Evolutionary conservation across 805 yeast genomes (phyloP), one percentile per base, ranked within the genome.

Genomic region (Metschnikowia kunwiensis): DNA sequence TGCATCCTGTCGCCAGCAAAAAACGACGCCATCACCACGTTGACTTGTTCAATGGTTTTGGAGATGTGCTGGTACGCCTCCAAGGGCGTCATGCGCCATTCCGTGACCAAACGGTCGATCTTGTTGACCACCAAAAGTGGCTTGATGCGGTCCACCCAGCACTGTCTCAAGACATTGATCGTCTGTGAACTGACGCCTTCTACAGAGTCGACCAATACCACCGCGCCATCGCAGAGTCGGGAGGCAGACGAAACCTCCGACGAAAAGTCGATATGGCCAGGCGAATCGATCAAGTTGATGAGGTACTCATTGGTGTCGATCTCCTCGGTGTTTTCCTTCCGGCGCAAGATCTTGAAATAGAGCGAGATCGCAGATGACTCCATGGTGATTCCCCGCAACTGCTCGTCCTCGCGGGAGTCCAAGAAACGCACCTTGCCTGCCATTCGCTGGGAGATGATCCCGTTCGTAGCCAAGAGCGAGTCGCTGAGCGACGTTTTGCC

Each of bases 171-270:
- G 1, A 93, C 98, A 12, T 93, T 89, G 8, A 93, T 85, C 0
- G 99, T 93, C 57, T 93, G 99, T 0, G 97, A 89, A 54, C 97
- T 89, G 0, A 93, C 97, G 17, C 99, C 99, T 63, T 93, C 99
- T 2, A 93, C 96, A 3, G 86, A 97, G 60, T 93, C 99, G 2
- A 93, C 96, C 11, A 93, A 66, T 0, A 93, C 94, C 3, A 93
- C 83, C 0, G 97, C 96, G 29, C 97, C 97, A 57, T 93, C 99
- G 65, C 97, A 93, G 28, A 93, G 68, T 52, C 98, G 72, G 1
- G 97, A 88, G 1, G 97, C 95, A 0, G 96, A 86, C 18, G 96
- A 86, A 0, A 93, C 99, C 56, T 93, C 99, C 9, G 94, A 83
- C 1, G 95, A 83, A 58, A 93, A 93, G 62, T 93, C 99, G 42